These are phyloP conservation scores for Aureobasidium mangrovei DNA, from an alignment of 2,329 filamentous ascomycete species.

Conservation along the genomic window DNA sequence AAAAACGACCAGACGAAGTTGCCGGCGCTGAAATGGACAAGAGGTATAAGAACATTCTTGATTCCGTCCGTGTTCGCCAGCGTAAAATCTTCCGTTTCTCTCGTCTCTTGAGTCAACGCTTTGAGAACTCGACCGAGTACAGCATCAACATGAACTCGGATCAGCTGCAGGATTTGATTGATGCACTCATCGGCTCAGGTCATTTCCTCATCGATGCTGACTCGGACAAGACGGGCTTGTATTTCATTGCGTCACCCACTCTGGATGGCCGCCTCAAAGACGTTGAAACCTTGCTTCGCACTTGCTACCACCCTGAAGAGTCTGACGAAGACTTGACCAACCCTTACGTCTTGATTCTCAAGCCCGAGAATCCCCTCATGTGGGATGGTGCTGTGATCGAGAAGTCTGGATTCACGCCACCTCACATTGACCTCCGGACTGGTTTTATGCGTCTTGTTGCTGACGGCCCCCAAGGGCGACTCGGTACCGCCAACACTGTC, in stretches of 20 bases:
- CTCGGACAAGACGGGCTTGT: conserved; percentile 56
- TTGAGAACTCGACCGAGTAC: conserved; percentile 94
- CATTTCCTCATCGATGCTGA: conserved; percentile 79
- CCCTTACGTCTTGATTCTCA: conserved; percentile 76
- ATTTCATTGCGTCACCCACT: conserved; percentile 75
- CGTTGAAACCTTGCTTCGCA: conserved; percentile 77
- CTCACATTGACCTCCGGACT: conserved; percentile 74
- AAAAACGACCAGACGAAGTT: conserved; percentile 74
- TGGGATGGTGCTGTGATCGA: conserved; percentile 73
- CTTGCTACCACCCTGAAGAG: conserved; percentile 62
- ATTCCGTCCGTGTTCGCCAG: conserved; percentile 92
- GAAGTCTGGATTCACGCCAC: conserved; percentile 61
- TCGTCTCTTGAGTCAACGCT: conserved; percentile 79
- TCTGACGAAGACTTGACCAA: conserved; percentile 64
- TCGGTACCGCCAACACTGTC: conserved; percentile 67
- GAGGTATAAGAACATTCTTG: conserved; percentile 87
- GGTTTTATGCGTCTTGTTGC: conserved; percentile 84
- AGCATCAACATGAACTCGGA: conserved; percentile 68
- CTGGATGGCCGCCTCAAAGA: conserved; percentile 68
- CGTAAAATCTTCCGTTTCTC: conserved; percentile 95
- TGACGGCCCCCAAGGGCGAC: conserved; percentile 69
- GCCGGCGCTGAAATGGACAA: conserved; percentile 81
- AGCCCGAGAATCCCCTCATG: conserved; percentile 65
- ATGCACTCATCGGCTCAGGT: conserved; percentile 68
- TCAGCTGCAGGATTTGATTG: conserved; percentile 66